Percentiles rank a stretch among this genome's conserved stretches.
phyloP scores from a whole-genome alignment of 495 filamentous ascomycete genomes.

The Penicillium paxilli region DNA sequence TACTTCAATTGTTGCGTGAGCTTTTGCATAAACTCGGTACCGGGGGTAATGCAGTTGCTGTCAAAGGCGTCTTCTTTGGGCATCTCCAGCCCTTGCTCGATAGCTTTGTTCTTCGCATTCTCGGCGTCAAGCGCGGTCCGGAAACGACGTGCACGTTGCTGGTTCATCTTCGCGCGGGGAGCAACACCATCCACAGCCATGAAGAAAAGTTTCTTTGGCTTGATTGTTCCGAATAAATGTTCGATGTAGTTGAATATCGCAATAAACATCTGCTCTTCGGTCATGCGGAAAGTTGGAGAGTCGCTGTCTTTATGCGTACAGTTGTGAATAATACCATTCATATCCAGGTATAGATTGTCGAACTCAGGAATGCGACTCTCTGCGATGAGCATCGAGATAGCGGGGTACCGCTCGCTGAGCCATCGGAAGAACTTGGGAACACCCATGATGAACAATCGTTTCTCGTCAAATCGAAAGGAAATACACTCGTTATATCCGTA shows the following conservation, averaged over 20 bases:
- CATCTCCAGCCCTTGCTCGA: conserved; percentile 83
- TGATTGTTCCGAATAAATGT: conserved; percentile 97
- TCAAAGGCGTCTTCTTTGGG: conserved; percentile 96
- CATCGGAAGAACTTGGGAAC: conserved; percentile 96
- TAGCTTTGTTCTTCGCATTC: conserved; percentile 83
- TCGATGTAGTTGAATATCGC: conserved; percentile 99
- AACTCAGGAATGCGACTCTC: conserved; percentile 99
- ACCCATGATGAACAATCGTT: conserved; percentile 57
- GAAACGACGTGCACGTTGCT: conserved; percentile 94
- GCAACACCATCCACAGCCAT: conserved; percentile 99
- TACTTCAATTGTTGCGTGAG: conserved; percentile 93
- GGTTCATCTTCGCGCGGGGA: conserved; percentile 99
- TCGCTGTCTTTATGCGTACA: conserved; percentile 96
- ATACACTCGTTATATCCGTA: not conserved
- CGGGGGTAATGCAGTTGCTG: conserved; percentile 98
- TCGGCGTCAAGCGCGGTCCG: conserved; percentile 92
- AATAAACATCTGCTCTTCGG: conserved; percentile 98
- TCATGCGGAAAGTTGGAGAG: conserved; percentile 87
- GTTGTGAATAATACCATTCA: conserved; percentile 99
- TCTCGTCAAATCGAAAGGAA: not conserved
- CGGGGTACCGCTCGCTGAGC: conserved; percentile 98
- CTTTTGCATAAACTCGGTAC: conserved; percentile 97
- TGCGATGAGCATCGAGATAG: conserved; percentile 97
- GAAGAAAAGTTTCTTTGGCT: conserved; percentile 96
- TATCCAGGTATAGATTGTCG: conserved; percentile 96